A percentile compares a stretch with the other conserved stretches of the same genome.
These are phyloP conservation scores for Senna tora DNA, from an alignment of 306 rosid species.

Conservation along the genomic window DNA sequence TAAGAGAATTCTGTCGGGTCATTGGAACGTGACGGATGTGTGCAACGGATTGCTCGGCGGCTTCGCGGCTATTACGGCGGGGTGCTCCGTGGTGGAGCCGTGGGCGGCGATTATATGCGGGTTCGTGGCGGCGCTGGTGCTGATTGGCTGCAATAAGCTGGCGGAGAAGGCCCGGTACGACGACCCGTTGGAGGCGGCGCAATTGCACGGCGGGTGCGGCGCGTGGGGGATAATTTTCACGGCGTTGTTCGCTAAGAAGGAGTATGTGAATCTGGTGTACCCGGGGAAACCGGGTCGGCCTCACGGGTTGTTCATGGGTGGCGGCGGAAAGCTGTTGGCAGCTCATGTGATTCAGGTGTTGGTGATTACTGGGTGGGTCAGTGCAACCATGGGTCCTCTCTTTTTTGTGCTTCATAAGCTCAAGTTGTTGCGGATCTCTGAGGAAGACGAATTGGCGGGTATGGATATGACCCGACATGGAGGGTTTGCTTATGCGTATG, in stretches of 20 bases:
- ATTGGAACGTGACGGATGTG: constrained; percentile 23
- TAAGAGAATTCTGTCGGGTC: constrained; percentile 8
- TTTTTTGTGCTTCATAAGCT: constrained; percentile 23
- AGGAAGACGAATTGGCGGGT: constrained; percentile 49
- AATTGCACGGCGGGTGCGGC: constrained; percentile 58
- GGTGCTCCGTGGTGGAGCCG: constrained; percentile 27
- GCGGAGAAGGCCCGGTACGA: constrained; percentile 45
- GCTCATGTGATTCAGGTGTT: constrained; percentile 28
- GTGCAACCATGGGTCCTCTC: constrained; percentile 15
- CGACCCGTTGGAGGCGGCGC: constrained; percentile 59
- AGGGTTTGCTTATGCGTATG: constrained; percentile 42
- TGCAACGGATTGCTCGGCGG: constrained; percentile 14
- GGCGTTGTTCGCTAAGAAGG: constrained; percentile 44
- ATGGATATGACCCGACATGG: constrained; percentile 59
- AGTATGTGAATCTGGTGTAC: constrained; percentile 48
- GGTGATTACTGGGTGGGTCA: constrained; percentile 25
- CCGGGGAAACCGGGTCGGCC: constrained; percentile 40
- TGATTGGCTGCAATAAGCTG: constrained; percentile 46
- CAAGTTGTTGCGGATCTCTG: background rate
- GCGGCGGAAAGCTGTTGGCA: constrained; percentile 31
- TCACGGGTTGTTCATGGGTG: constrained; percentile 50
- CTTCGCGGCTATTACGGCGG: background rate
- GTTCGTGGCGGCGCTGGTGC: constrained; percentile 47
- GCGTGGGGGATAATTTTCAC: constrained; percentile 54
- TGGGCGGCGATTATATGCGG: constrained; percentile 39